These are phyloP conservation scores for Discostella pseudostelligera DNA, from an alignment of 108 stramenopile species.

Conservation along the genomic window DNA sequence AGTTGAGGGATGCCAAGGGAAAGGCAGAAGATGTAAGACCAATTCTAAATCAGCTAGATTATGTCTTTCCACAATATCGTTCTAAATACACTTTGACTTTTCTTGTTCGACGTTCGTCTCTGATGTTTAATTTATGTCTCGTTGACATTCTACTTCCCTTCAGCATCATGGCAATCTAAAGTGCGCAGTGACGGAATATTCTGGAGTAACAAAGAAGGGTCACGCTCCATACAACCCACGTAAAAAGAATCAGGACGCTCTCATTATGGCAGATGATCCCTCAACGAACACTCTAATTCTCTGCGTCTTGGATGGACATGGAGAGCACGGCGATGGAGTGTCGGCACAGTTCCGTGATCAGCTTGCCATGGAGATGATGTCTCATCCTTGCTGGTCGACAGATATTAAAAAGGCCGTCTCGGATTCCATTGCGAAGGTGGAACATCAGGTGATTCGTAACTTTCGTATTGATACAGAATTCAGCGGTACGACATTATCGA, in stretches of 20 bases:
- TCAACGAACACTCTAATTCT: constrained; percentile 89
- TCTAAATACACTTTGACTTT: too few relatives aligned
- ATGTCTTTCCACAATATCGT: too few relatives aligned
- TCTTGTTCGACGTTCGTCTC: too few relatives aligned
- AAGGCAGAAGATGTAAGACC: constrained; percentile 31
- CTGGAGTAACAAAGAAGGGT: constrained; percentile 95
- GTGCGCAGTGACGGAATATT: constrained; percentile 92
- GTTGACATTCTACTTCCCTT: background rate
- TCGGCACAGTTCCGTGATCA: constrained; percentile 89
- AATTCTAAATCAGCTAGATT: background rate
- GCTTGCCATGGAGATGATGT: constrained; percentile 86
- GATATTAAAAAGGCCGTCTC: constrained; percentile 74
- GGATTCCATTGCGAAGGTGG: constrained; percentile 89
- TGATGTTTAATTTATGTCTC: background rate
- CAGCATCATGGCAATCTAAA: constrained; percentile 51
- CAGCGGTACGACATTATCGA: constrained; percentile 93
- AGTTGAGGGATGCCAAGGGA: constrained; percentile 12
- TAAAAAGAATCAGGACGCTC: constrained; percentile 98
- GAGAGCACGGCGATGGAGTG: constrained; percentile 95
- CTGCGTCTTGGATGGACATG: constrained; percentile 97
- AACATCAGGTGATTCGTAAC: constrained; percentile 85
- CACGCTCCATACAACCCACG: constrained; percentile 98
- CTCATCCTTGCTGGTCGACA: constrained; percentile 78
- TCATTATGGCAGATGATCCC: constrained; percentile 95
- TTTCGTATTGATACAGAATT: constrained; percentile 94